These are phyloP conservation scores for Diplodia seriata DNA, from an alignment of 2,329 filamentous ascomycete species.

Conservation along the genomic window DNA sequence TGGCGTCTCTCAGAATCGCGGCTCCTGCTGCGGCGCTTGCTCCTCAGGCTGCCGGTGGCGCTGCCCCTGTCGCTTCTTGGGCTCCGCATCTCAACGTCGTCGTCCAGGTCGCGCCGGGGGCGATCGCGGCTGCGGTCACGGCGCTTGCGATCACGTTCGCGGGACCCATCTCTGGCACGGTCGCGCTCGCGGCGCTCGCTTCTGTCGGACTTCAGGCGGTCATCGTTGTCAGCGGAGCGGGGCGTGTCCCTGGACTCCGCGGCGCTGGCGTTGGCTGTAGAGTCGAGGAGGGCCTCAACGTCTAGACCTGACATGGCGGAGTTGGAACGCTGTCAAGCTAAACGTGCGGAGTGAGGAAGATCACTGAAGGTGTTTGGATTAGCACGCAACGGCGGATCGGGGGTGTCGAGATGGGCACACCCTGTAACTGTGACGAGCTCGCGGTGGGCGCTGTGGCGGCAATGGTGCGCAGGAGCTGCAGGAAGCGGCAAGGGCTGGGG, in stretches of 20 bases:
- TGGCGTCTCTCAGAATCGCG: conserved; percentile 38
- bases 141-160: conserved; percentile 41
- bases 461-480: conserved; percentile 8
- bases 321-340: conserved; percentile 33
- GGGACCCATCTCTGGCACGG: conserved; percentile 37
- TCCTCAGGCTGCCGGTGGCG: conserved; percentile 47
- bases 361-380: conserved; percentile 32
- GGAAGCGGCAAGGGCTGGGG: background rate
- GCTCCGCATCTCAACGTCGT: conserved; percentile 46
- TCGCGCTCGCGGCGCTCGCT: conserved; percentile 46
- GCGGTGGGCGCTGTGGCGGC: conserved; percentile 17
- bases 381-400: conserved; percentile 26
- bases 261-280: conserved; percentile 68
- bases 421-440: conserved; percentile 31
- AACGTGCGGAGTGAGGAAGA: conserved; percentile 29
- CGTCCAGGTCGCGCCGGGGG: conserved; percentile 43
- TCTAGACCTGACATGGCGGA: conserved; percentile 72
- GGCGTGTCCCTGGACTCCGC: conserved; percentile 44
- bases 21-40: conserved; percentile 39
- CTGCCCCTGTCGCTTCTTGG: conserved; percentile 42
- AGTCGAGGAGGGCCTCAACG: conserved; percentile 90
- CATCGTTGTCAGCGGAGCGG: conserved; percentile 61
- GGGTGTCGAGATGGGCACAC: conserved; percentile 22
- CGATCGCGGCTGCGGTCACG: conserved; percentile 37
- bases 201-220: conserved; percentile 43